Evolutionary conservation across 352 stramenopile genomes (phyloP), one percentile per base, ranked within the genome.

Genomic region (Phytopythium mirpurense): DNA sequence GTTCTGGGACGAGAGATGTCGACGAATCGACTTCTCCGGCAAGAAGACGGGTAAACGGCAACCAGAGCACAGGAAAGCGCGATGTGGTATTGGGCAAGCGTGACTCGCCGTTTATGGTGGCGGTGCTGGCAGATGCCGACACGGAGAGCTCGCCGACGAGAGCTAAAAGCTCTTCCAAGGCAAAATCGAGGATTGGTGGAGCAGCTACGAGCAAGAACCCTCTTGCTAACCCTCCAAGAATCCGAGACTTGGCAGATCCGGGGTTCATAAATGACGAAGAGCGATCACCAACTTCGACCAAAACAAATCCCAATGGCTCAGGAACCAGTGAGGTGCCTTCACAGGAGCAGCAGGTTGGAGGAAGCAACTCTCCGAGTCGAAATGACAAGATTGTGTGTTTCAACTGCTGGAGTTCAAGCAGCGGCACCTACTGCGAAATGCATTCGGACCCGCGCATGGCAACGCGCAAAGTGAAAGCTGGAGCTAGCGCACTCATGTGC

Each of bases 361-460:
- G 27, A 4, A 31, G 41, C 2, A 42, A 54, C 18, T 49, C 42
- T 3, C 26, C 53, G 62, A 23, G 49, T 34, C 3, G 63, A 57
- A 35, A 52, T 18, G 36, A 54, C 44, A 56, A 42, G 5, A 54
- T 31, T 8, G 62, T 89, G 6, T 98, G 91, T 62, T 98, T 98
- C 65, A 96, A 95, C 49, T 98, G 93, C 70, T 98, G 93, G 93
- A 96, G 83, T 40, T 80, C 90, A 11, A 95, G 88, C 48, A 93
- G 76, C 26, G 73, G 83, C 21, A 93, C 85, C 18, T 61, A 78
- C 56, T 98, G 68, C 59, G 95, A 89, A 12, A 48, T 72, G 7
- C 79, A 90, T 47, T 36, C 56, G 19, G 77, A 81, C 29, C 63
- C 78, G 9, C 72, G 63, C 37, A 69, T 82, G 16, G 38, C 49